Evolutionary conservation across 1,139 yeast species (phyloP), one percentile per base, ranked within the genome.

Genomic region (Debaryomycetaceae sp.): DNA sequence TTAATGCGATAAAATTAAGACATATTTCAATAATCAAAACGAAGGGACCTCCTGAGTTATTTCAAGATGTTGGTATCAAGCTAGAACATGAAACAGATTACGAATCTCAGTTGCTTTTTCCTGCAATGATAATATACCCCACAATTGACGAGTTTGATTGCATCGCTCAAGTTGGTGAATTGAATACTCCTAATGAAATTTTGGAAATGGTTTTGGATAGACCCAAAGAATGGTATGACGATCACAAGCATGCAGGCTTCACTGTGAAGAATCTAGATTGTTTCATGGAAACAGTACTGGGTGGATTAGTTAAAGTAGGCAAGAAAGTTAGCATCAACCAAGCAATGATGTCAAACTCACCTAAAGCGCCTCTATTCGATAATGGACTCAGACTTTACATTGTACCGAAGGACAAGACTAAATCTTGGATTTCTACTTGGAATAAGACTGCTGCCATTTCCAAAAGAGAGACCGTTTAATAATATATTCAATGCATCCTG

Each of bases 291-390:
- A 88, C 97, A 0, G 73, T 66, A 33, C 56, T 80, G 3, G 97
- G 96, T 32, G 98, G 98, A 0, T 70, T 92, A 44, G 81, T 91
- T 32, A 88, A 87, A 60, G 79, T 87, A 2, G 96, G 96, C 31
- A 86, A 83, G 58, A 87, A 86, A 50, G 77, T 82, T 18, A 70
- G 87, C 1, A 61, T 91, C 19, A 78, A 79, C 48, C 75, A 78
- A 42, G 84, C 84, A 0, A 68, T 89, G 46, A 75, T 79, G 65
- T 74, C 79, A 41, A 79, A 76, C 33, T 62, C 65, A 8, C 87
- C 95, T 6, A 73, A 70, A 32, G 79, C 87, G 5, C 96, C 96
- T 2, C 63, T 91, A 33, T 81, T 91, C 46, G 97, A 91, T 55
- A 76, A 79, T 43, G 75, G 87, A 30, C 72, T 88, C 42, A 73